These are phyloP conservation scores for Claviceps arundinis DNA, from an alignment of 2,329 filamentous ascomycete species.

Conservation along the genomic window DNA sequence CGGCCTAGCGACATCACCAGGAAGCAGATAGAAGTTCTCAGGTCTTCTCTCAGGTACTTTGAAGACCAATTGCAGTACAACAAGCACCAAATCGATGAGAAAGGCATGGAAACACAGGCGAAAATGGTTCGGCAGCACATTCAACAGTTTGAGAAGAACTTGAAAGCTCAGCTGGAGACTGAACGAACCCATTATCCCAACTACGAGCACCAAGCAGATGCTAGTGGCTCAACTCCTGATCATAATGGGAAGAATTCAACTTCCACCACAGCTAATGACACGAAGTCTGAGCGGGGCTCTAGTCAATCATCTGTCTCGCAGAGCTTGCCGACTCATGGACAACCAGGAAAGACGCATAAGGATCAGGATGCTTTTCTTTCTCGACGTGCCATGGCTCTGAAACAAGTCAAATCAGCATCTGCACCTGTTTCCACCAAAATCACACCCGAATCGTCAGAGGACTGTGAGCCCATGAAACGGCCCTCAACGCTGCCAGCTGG, in stretches of 20 bases:
- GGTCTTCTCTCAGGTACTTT: constrained; percentile 38
- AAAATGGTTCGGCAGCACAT: constrained; percentile 31
- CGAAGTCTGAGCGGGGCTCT: constrained; percentile 6
- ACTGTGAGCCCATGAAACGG: constrained; percentile 17
- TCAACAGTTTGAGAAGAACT: constrained; percentile 33
- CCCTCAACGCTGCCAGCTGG: constrained; percentile 28
- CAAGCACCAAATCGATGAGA: constrained; percentile 48
- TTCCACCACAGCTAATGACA: constrained; percentile 8
- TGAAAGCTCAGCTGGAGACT: constrained; percentile 29
- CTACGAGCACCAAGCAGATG: constrained; percentile 14
- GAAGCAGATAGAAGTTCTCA: constrained; percentile 41
- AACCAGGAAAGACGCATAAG: constrained; percentile 5
- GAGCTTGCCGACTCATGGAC: constrained; percentile 7
- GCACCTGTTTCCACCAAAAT: constrained; percentile 10
- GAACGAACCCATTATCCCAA: constrained; percentile 32
- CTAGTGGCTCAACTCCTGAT: constrained; percentile 9
- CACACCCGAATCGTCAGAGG: constrained; percentile 9
- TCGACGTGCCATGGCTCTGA: constrained; percentile 13
- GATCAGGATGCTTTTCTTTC: constrained; percentile 7
- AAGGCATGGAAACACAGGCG: constrained; percentile 31
- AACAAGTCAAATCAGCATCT: constrained; percentile 16
- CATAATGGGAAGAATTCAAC: constrained; percentile 6
- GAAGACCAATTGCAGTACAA: constrained; percentile 49
- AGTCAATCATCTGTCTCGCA: constrained; percentile 7
- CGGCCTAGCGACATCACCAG: constrained; percentile 46